Percentiles rank a stretch among this genome's conserved stretches.
Conservation (phyloP, 192 early-diverging fungal species). For the Thamnidium elegans region DNA sequence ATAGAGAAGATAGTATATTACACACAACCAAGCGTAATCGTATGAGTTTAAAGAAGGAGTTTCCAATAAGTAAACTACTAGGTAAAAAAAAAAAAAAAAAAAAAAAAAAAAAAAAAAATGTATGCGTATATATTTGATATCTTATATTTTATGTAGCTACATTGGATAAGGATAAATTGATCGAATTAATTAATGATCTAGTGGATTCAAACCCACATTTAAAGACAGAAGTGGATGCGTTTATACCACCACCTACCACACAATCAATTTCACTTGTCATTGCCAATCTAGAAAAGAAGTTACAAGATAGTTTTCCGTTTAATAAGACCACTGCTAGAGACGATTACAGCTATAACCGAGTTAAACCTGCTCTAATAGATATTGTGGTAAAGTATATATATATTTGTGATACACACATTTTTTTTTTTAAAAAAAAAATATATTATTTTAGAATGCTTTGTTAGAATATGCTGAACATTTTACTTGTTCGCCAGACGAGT, state of each 20-base stretch:
- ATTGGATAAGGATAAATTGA: conserved; percentile 71
- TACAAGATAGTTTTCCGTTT: conserved; percentile 83
- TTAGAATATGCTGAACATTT: too few relatives aligned
- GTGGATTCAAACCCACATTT: conserved; percentile 72
- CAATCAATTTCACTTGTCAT: conserved; percentile 64
- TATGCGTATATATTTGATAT: not conserved
- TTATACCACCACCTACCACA: conserved; percentile 71
- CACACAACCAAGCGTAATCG: conserved; percentile 33
- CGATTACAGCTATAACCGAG: conserved; percentile 87
- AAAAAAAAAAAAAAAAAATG: not conserved
- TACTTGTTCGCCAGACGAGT: too few relatives aligned
- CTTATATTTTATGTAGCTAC: conserved; percentile 28
- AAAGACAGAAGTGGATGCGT: conserved; percentile 61
- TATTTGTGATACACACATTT: too few relatives aligned
- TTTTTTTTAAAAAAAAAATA: too few relatives aligned
- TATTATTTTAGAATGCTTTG: too few relatives aligned
- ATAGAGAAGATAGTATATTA: not conserved
- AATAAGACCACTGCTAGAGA: conserved; percentile 71
- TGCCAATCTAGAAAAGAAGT: conserved; percentile 59
- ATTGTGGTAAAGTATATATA: too few relatives aligned
- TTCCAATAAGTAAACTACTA: conserved; percentile 31
- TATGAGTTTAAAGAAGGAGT: conserved; percentile 31
- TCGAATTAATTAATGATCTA: conserved; percentile 70
- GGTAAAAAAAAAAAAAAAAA: conserved; percentile 15
- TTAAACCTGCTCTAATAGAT: conserved; percentile 61